Evolutionary conservation across 2,329 filamentous ascomycete species (phyloP), one percentile per base, ranked within the genome.

Genomic region (Akanthomyces dipterigenus): DNA sequence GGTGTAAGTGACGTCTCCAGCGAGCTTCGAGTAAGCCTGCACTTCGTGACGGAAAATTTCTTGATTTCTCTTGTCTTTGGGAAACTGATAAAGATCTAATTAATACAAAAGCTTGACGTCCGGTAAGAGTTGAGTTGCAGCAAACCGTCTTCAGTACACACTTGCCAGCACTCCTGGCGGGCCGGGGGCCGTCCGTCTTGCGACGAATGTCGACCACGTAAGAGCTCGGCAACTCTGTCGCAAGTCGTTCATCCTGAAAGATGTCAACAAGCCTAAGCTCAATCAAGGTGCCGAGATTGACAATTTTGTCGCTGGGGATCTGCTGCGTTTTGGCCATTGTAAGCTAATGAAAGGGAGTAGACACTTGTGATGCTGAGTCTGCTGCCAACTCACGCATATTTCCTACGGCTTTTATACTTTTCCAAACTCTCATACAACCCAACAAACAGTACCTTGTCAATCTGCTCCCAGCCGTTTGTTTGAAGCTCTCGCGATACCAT

Each of bases 111-210:
- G 6, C 18, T 34, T n/a, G 14, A 24, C 5, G 18, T 9, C 11
- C 9, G 1, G 26, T 42, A 9, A 20, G 31, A 34, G 31, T 34
- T 12, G 20, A 11, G 5, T 24, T 46, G 43, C 9, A 46, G 14
- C 31, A 18, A 26, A 48, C 43, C 3, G 55, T 57, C 55, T 48
- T 57, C 2, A 48, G 28, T 5, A 56, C 54, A 48, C 42, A 56
- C 28, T 36, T 56, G 54, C 54, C 42, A 36, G 43, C 54, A 20
- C 42, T 48, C 22, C 54, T 46, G 28, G 26, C 20, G 8, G 42
- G 42, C 18, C 54, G 54, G 24, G 42, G 26, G 43, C 55, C n/a
- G 28, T 57, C 55, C 43, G 55, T 48, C 20, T 48, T 57, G 55
- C 55, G 43, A 26, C 31, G 55, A 26, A 48, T 16, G 9, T 57